A percentile compares a stretch with the other conserved stretches of the same genome.
Conservation (phyloP, 768 basidiomycete genomes). For the Nevesoporus exiguus region DNA sequence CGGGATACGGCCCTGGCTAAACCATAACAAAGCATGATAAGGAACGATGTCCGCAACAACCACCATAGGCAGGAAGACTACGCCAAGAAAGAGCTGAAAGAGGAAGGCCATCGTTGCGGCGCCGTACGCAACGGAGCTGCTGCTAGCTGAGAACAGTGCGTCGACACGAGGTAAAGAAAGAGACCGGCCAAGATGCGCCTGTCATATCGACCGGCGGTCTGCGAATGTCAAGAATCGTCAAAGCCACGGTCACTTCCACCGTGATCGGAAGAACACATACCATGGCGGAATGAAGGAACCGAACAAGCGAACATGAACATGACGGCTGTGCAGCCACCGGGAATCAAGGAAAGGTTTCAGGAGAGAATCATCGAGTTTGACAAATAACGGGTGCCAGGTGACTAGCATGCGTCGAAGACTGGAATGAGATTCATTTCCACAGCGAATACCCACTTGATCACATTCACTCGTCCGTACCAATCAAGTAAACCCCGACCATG, state of each 20-base stretch:
- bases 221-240: neutral
- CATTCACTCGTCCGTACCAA: neutral
- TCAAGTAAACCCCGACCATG: neutral
- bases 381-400: neutral
- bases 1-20: neutral
- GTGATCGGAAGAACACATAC: neutral
- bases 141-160: neutral
- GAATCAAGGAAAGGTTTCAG: neutral
- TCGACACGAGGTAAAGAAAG: neutral
- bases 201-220: neutral
- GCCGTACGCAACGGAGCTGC: neutral
- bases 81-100: neutral
- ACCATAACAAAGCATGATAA: neutral
- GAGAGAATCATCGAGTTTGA: neutral
- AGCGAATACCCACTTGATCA: neutral
- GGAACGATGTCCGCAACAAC: neutral
- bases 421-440: neutral
- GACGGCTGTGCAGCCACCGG: neutral
- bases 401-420: neutral
- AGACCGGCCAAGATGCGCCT: neutral
- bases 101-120: neutral
- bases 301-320: conserved; percentile 1
- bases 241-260: neutral
- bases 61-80: neutral
- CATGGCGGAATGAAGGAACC: neutral